Evolutionary conservation across 306 rosid genomes (phyloP).

Genomic region (Luffa aegyptiaca): DNA sequence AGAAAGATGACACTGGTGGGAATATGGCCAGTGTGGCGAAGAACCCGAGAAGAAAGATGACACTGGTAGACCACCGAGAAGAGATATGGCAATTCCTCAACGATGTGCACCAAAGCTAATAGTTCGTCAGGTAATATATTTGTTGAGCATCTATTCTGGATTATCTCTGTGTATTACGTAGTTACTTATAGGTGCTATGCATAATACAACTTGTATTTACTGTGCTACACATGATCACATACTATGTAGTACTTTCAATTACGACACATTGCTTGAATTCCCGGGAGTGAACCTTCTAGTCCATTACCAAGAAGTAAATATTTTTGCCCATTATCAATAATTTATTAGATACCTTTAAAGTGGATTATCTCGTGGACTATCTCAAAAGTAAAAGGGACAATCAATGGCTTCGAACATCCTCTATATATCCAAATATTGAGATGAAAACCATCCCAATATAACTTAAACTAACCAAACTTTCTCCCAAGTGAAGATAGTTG

Average conservation of each 20-base stretch:
- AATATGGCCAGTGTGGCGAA: too few relatives aligned
- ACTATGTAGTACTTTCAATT: neutral
- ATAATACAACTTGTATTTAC: neutral
- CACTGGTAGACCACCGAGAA: conserved; percentile 62
- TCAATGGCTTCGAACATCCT: too few relatives aligned
- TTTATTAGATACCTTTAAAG: neutral
- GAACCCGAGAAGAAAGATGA: too few relatives aligned
- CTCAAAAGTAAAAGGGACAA: neutral
- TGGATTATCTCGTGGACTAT: neutral
- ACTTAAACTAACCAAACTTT: too few relatives aligned
- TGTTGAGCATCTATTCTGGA: neutral
- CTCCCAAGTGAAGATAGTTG: too few relatives aligned
- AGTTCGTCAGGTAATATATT: conserved; percentile 54
- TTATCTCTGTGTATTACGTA: neutral
- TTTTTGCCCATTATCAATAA: neutral
- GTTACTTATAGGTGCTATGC: neutral
- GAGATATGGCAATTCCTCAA: conserved; percentile 90
- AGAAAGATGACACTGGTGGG: conserved; percentile 83
- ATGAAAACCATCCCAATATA: too few relatives aligned
- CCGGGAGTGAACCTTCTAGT: neutral
- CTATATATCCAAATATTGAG: too few relatives aligned
- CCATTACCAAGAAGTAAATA: neutral
- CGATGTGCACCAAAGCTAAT: conserved; percentile 87
- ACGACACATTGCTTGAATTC: neutral
- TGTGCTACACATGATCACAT: neutral